Conservation (phyloP, 225 moss, liverwort and hornwort species). For the Asterella californica region DNA sequence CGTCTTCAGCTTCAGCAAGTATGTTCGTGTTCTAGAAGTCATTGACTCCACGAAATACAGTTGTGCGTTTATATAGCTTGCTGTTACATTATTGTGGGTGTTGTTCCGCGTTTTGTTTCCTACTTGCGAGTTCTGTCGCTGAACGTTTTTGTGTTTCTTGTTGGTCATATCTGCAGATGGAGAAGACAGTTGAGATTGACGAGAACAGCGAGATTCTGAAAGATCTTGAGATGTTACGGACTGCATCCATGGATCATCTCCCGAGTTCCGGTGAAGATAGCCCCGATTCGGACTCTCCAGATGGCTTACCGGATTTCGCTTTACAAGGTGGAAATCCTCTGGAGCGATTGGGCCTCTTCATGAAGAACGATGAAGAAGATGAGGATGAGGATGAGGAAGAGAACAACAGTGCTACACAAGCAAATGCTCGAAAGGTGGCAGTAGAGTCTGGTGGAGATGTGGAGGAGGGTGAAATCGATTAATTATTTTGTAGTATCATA, state of each 20-base stretch:
- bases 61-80: too few relatives aligned
- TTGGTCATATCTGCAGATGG: conserved; percentile 49
- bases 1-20: conserved; percentile 71
- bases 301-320: conserved; percentile 63
- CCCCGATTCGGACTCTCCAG: conserved; percentile 55
- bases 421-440: background rate
- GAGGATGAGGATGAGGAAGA: conserved; percentile 42
- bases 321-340: conserved; percentile 69
- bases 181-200: conserved; percentile 81
- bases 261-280: conserved; percentile 59
- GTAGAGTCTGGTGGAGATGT: conserved; percentile 18
- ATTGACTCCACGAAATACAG: background rate
- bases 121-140: background rate
- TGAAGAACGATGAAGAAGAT: conserved; percentile 70
- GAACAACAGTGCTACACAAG: background rate
- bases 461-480: conserved; percentile 36
- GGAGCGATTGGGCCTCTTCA: conserved; percentile 73
- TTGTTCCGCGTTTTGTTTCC: background rate
- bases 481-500: background rate
- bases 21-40: background rate
- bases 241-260: conserved; percentile 58
- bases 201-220: conserved; percentile 73
- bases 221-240: conserved; percentile 67
- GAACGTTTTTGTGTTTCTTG: background rate
- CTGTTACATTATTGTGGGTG: too few relatives aligned